phyloP scores from a whole-genome alignment of 140 eudicot genomes.

The Flaveria floridana region DNA sequence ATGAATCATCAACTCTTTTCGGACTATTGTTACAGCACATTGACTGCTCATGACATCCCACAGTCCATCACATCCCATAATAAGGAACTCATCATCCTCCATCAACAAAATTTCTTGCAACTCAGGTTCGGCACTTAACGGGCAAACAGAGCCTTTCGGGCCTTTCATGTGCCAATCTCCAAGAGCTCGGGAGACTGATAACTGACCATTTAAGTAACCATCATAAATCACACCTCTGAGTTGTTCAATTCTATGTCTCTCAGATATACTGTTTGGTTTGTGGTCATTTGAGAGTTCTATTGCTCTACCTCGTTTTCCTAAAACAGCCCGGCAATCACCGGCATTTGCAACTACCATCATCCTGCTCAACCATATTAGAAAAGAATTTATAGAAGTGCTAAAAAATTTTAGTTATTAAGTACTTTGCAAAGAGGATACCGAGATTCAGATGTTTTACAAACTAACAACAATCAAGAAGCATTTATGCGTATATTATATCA shows the following conservation, averaged over 20 bases:
- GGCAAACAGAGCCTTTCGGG: conserved; percentile 64
- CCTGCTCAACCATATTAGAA: conserved; percentile 32
- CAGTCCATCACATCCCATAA: conserved; percentile 74
- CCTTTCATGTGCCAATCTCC: conserved; percentile 98
- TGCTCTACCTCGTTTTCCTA: conserved; percentile 80
- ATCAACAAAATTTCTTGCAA: conserved; percentile 56
- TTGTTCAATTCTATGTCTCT: conserved; percentile 63
- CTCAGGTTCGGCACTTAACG: conserved; percentile 81
- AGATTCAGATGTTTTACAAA: not conserved
- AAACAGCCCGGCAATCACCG: conserved; percentile 91
- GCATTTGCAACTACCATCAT: conserved; percentile 81
- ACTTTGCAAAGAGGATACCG: not conserved
- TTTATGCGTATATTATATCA: not conserved
- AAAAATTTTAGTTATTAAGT: not conserved
- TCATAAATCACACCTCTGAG: conserved; percentile 91
- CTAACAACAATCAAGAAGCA: not conserved
- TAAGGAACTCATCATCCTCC: conserved; percentile 75
- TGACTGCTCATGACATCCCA: conserved; percentile 93
- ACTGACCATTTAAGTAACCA: conserved; percentile 82
- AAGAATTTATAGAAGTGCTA: not conserved
- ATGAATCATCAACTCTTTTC: conserved; percentile 66
- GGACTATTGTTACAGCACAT: conserved; percentile 63
- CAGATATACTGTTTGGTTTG: conserved; percentile 74
- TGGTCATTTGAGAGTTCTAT: conserved; percentile 81
- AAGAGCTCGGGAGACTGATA: conserved; percentile 78